Base-by-base conservation (phyloP, 2,329 filamentous ascomycete species). In the Fusarium sp. region DNA sequence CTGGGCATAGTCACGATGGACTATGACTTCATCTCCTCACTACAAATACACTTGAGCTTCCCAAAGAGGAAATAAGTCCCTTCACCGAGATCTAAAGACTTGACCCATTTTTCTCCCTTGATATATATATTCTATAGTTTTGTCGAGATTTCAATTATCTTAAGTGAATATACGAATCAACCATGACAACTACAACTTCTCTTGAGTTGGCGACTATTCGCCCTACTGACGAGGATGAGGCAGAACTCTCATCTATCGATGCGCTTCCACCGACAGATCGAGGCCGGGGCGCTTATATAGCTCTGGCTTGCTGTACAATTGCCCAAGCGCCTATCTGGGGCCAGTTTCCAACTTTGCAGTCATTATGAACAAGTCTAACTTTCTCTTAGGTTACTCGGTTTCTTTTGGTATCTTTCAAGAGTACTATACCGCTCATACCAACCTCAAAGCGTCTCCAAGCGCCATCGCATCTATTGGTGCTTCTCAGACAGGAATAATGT, bases 341-440 rank as follows among this genome's bases (percentile, higher is more conserved):
- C 72, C 70, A n/a, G 52, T 40, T 5, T 20, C 3, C 5, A 11
- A 6, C 15, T 8, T 11, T 17, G 6, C 10, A 11, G 8, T 13
- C n/a, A 11, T 13, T 15, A 6, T 5, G 13, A n/a, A 20, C 10
- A 15, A 14, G 37, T 1, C 33, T 60, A 3, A 60, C 26, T 27
- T 13, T 15, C 23, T 35, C 27, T 42, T 27, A 79, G 78, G 78
- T 32, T 79, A 78, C 11, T 78, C 78, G 1, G 77, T 79, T 15
- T 75, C 89, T 0, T 93, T 89, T 75, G 91, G 90, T 40, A 86
- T 93, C 54, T 92, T 93, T 73, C 90, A 92, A 75, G 85, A 89
- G 56, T 90, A 91, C 78, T 93, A 93, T 78, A 85, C 83, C 26
- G 83, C 82, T 1, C 83, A 89, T 86, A 5, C 90, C 87, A n/a